Evolutionary conservation across 192 early-diverging fungal genomes (phyloP).

Genomic region (Kickxella alabastrina): DNA sequence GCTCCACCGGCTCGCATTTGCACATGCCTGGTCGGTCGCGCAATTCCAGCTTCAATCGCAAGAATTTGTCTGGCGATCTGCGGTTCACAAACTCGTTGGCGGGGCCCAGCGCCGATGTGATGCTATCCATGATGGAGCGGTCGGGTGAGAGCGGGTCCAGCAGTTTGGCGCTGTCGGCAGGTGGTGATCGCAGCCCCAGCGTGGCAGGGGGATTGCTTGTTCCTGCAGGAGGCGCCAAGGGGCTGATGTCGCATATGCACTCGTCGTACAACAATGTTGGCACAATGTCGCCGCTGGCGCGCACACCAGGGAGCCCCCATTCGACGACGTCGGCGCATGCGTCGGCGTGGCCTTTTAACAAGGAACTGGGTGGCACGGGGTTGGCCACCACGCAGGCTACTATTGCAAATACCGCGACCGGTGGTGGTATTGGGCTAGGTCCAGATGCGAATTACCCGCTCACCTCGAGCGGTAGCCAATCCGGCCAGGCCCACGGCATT

Average conservation of each 20-base stretch:
- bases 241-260: conserved; percentile 2
- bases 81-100: conserved; percentile 19
- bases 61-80: conserved; percentile 33
- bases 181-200: conserved; percentile 10
- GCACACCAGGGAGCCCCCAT: conserved; percentile 29
- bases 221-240: not conserved
- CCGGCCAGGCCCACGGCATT: no score
- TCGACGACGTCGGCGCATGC: conserved; percentile 17
- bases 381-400: not conserved
- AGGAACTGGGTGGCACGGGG: conserved; percentile 8
- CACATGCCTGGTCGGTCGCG: conserved; percentile 31
- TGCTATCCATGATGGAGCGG: conserved; percentile 30
- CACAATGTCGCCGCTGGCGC: conserved; percentile 7
- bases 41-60: conserved; percentile 29
- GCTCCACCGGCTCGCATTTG: conserved; percentile 15
- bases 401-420: conserved; percentile 1
- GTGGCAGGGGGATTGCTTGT: not conserved
- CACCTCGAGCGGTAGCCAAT: no score
- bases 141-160: conserved; percentile 2
- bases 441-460: no score
- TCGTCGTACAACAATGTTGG: not conserved
- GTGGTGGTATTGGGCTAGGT: no score
- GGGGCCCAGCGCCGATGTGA: conserved; percentile 17
- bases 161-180: not conserved
- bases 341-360: conserved; percentile 49